Conservation (phyloP, 371 early-diverging fungal genomes). For the Circinella umbellata region DNA sequence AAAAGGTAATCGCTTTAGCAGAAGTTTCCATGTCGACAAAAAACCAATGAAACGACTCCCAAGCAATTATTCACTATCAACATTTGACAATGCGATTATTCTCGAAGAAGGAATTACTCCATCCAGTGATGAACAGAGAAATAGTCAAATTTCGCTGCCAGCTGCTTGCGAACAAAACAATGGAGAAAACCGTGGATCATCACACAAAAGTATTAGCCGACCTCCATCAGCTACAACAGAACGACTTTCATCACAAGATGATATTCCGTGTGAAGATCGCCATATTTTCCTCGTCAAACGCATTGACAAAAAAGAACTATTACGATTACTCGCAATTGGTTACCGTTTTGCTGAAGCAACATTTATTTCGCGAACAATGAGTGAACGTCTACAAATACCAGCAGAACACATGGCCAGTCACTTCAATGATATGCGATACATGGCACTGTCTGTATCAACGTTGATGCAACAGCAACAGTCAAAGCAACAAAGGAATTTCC, state of each 20-base stretch:
- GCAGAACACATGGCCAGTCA: constrained; percentile 39
- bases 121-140: background rate
- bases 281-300: constrained; percentile 44
- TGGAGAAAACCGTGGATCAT: background rate
- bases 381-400: constrained; percentile 36
- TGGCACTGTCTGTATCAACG: constrained; percentile 20
- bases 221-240: constrained; percentile 9
- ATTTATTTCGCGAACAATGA: constrained; percentile 49
- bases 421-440: constrained; percentile 41
- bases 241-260: background rate
- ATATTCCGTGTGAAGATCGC: constrained; percentile 29
- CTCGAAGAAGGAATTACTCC: constrained; percentile 6
- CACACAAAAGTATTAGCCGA: background rate
- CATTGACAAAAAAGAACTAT: constrained; percentile 26
- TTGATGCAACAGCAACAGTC: constrained; percentile 3
- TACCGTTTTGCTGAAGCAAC: constrained; percentile 47
- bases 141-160: background rate
- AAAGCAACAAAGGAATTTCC: background rate
- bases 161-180: background rate
- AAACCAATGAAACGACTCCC: background rate
- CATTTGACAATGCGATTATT: constrained; percentile 8
- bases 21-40: background rate
- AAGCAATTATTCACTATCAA: background rate
- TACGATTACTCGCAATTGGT: constrained; percentile 36
- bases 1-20: background rate